Conservation (phyloP, 495 filamentous ascomycete genomes). For the Penicillium roqueforti region DNA sequence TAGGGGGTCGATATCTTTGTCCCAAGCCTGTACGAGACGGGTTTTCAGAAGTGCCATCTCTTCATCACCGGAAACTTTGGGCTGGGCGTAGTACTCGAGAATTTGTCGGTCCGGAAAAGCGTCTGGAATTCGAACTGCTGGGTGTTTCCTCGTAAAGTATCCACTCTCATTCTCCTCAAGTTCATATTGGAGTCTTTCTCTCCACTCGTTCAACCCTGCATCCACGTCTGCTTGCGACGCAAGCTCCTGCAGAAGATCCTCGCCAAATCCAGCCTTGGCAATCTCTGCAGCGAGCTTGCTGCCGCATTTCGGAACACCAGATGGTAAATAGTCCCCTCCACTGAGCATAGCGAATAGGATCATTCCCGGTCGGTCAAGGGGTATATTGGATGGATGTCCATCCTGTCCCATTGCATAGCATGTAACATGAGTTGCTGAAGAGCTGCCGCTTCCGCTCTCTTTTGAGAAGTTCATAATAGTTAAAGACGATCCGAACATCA, state of each 20-base stretch:
- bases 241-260: constrained; percentile 61
- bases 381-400: constrained; percentile 34
- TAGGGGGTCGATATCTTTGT: constrained; percentile 58
- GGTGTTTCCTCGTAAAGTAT: constrained; percentile 72
- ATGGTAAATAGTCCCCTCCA: constrained; percentile 91
- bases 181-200: constrained; percentile 67
- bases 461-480: constrained; percentile 82
- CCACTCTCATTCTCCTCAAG: constrained; percentile 79
- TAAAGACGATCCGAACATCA: constrained; percentile 89
- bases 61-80: constrained; percentile 63
- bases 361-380: constrained; percentile 83
- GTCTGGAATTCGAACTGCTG: constrained; percentile 68
- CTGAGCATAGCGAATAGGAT: constrained; percentile 92
- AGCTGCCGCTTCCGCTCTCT: constrained; percentile 57
- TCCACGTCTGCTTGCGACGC: constrained; percentile 46
- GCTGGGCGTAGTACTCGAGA: constrained; percentile 80
- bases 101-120: constrained; percentile 75
- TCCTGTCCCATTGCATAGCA: constrained; percentile 58
- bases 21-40: constrained; percentile 52
- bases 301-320: constrained; percentile 83
- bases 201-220: constrained; percentile 60
- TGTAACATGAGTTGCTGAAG: constrained; percentile 80
- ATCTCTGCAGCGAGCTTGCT: constrained; percentile 85
- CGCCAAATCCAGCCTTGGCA: constrained; percentile 82
- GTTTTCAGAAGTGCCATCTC: constrained; percentile 55